Percentiles rank a stretch among this genome's conserved stretches.
Conservation (phyloP, 116 monocot genomes). For the Phalaenopsis hybrid region DNA sequence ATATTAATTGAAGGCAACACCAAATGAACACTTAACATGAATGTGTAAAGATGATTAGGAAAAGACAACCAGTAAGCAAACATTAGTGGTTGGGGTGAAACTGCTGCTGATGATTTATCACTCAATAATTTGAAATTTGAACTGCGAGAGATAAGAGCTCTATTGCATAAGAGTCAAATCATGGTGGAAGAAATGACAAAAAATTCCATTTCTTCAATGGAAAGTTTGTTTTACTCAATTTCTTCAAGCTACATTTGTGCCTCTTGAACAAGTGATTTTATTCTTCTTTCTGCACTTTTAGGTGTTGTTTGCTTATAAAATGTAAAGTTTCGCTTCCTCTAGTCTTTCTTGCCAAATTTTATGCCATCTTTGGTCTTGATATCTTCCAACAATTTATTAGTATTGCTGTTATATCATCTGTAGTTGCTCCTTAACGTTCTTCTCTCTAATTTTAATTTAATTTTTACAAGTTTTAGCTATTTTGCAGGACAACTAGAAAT, state of each 20-base stretch:
- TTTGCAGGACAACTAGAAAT: conserved; percentile 77
- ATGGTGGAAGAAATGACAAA: too few relatives aligned
- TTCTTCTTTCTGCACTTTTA: neutral
- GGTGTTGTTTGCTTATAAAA: neutral
- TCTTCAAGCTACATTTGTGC: neutral
- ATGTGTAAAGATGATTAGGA: too few relatives aligned
- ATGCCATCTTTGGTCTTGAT: neutral
- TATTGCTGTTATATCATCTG: neutral
- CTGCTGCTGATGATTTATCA: too few relatives aligned
- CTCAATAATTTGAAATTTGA: too few relatives aligned
- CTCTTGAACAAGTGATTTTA: neutral
- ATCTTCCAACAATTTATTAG: neutral
- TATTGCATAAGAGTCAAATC: too few relatives aligned
- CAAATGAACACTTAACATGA: too few relatives aligned
- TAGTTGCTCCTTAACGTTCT: neutral
- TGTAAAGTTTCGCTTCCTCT: neutral
- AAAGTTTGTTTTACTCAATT: too few relatives aligned
- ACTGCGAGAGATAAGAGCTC: too few relatives aligned
- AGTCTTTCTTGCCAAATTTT: neutral
- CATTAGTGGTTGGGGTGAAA: too few relatives aligned
- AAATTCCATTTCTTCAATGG: too few relatives aligned
- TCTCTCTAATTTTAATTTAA: neutral
- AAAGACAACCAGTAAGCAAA: too few relatives aligned
- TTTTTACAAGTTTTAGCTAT: conserved; percentile 7
- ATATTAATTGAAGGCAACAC: too few relatives aligned